Evolutionary conservation across 306 rosid genomes (phyloP), one percentile per base, ranked within the genome.

Genomic region (Fragaria ananassa): DNA sequence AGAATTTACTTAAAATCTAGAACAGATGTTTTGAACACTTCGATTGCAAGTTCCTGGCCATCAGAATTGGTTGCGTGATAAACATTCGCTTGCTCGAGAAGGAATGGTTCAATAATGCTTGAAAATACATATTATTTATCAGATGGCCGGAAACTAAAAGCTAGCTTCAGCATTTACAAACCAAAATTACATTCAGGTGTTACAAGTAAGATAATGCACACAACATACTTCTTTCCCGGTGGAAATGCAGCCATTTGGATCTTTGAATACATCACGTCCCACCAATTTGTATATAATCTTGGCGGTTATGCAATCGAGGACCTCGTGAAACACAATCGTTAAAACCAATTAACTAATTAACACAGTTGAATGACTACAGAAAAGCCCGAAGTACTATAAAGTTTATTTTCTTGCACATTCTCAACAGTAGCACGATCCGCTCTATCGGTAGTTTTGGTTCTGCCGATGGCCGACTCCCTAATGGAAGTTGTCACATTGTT

Each of bases 401-500:
- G 0, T 10, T 4, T 6, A 46, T 14, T 19, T 27, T 49, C 47
- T 41, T 68, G 83, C 71, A 90, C 98, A 90, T 94, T 94, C 72
- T 91, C 96, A 60, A 94, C 97, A 35, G 98, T 91, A 21, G 98
- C 97, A 27, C 92, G 93, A 74, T 94, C 96, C 5, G 96, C 96
- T 84, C 89, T 91, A 80, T 92, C 98, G 0, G 94, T 87, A 68
- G 89, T 92, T 88, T 42, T 94, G 60, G 87, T 91, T 82, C 86
- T 94, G 19, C 97, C 98, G 76, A 92, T 90, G 27, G 98, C 90
- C 87, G 80, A 88, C 70, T 17, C 97, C 15, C 98, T 95, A 71
- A 91, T 94, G 6, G 91, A 97, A 5, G 97, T 88, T 10, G 94
- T 90, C 58, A 94, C 98, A 14, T 93, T 87, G 78, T 91, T 94